Evolutionary conservation across 768 basidiomycete genomes (phyloP).

Genomic region (Scleroderma citrinum): DNA sequence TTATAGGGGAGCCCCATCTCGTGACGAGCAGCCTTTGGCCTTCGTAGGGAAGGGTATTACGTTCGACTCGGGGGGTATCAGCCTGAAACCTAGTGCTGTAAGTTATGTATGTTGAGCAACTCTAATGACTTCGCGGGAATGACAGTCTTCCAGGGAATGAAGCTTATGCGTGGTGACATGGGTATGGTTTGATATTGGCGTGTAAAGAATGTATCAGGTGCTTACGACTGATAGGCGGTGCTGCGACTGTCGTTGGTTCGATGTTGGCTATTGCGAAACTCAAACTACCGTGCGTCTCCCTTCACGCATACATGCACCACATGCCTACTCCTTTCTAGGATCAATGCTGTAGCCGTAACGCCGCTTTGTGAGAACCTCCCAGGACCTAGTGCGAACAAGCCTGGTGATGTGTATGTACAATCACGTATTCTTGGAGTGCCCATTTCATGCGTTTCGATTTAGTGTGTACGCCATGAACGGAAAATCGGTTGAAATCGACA

Average conservation of each 20-base stretch:
- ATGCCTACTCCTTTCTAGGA: slow-evolving; percentile 30
- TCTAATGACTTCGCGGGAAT: neutral
- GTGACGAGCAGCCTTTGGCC: slow-evolving; percentile 55
- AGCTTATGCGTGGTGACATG: slow-evolving; percentile 85
- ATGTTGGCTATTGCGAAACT: slow-evolving; percentile 78
- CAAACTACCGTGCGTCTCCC: slow-evolving; percentile 57
- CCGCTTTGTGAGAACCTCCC: slow-evolving; percentile 88
- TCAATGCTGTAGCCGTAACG: slow-evolving; percentile 69
- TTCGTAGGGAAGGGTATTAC: slow-evolving; percentile 89
- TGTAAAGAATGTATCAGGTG: neutral
- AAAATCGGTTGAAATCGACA: slow-evolving; percentile 81
- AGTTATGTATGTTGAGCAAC: slow-evolving; percentile 24
- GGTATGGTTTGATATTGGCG: slow-evolving; percentile 35
- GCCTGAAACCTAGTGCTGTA: slow-evolving; percentile 70
- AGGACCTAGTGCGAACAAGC: slow-evolving; percentile 59
- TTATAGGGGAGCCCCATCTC: slow-evolving; percentile 68
- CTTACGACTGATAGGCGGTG: slow-evolving; percentile 46
- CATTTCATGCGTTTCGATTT: neutral
- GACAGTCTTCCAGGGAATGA: slow-evolving; percentile 55
- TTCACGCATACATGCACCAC: neutral
- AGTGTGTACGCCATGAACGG: slow-evolving; percentile 86
- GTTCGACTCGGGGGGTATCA: slow-evolving; percentile 86
- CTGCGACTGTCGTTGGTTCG: slow-evolving; percentile 69
- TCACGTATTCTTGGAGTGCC: neutral
- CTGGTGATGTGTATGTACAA: slow-evolving; percentile 69